Evolutionary conservation across 208 protist genomes (phyloP), one percentile per base, ranked within the genome.

Genomic region (Leishmania gerbilli): DNA sequence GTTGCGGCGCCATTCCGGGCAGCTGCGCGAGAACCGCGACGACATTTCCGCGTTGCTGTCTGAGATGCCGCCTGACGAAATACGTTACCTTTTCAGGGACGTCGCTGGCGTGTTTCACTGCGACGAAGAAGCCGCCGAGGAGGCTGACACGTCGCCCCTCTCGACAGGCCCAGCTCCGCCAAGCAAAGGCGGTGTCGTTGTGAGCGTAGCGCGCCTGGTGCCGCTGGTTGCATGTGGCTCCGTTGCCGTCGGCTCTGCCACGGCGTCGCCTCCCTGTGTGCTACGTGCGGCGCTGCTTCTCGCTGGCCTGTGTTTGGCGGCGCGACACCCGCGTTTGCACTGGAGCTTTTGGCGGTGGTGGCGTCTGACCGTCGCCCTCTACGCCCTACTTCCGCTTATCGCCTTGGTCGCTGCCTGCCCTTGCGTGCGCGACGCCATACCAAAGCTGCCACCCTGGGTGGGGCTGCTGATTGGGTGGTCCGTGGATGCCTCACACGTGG

Each of bases 281-380:
- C 45, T 87, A 24, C 37, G 76, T 31, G 72, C 78, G 31, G n/a
- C 60, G 6, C 68, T 82, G 31, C 80, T 87, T 15, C 24, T 84
- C 51, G 79, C 62, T 37, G 80, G 84, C 15, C 67, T 82, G 15
- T 11, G 76, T 40, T 47, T 82, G 62, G 79, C 69, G 53, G 56
- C 78, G 53, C 49, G 56, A 21, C 79, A 83, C 51, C 42, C 53
- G 0, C 64, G 31, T 7, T 42, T 84, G 76, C 84, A 87, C 55
- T 81, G 80, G 76, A 74, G 31, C 47, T 87, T 84, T 62, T 85
- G 74, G 65, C 58, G 55, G 31, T 81, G 82, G 82, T 89, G 86
- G 86, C 42, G 80, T 7, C 37, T 72, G 49, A 31, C 83, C 42
- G 34, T 79, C 0, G 34, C 42, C 19, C 17, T 74, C 19, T 87